Conservation (phyloP, 164 flowering plant genomes). For the Liquidambar formosana region DNA sequence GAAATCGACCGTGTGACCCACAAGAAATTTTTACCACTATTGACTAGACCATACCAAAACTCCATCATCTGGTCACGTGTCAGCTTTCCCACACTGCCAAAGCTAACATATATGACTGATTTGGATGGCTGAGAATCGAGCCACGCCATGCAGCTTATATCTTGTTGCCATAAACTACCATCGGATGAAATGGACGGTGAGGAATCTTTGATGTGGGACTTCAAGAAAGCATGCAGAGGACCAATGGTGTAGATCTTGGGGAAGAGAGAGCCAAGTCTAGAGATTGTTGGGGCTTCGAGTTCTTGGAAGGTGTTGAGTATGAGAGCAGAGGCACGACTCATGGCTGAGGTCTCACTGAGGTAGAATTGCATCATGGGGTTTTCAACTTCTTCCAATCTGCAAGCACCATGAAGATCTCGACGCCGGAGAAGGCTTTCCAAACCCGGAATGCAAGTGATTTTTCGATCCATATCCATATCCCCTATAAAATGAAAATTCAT, state of each 20-base stretch:
- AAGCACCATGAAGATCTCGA: slow-evolving; percentile 18
- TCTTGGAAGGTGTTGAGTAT: slow-evolving; percentile 27
- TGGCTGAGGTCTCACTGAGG: slow-evolving; percentile 3
- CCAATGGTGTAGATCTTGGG: slow-evolving; percentile 24
- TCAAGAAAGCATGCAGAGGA: slow-evolving; percentile 10
- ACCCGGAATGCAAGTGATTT: slow-evolving; percentile 14
- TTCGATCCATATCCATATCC: slow-evolving; percentile 14
- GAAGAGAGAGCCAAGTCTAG: slow-evolving; percentile 7
- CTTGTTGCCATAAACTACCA: background rate
- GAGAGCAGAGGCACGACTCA: slow-evolving; percentile 14
- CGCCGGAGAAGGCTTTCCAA: slow-evolving; percentile 13
- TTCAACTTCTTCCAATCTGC: background rate
- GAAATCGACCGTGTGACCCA: slow-evolving; percentile 15
- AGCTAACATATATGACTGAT: slow-evolving; percentile 25
- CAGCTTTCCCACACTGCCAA: slow-evolving; percentile 13
- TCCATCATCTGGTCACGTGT: slow-evolving; percentile 7
- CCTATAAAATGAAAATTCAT: too few relatives aligned
- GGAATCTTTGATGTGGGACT: background rate
- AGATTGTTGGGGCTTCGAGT: slow-evolving; percentile 14
- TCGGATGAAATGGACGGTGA: too few relatives aligned
- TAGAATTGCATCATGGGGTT: slow-evolving; percentile 7
- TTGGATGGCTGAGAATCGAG: slow-evolving; percentile 19
- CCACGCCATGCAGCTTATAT: slow-evolving; percentile 8
- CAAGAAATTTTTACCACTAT: slow-evolving; percentile 15
- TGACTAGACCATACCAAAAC: slow-evolving; percentile 13